phyloP scores from a whole-genome alignment of 805 yeast genomes.

The Yarrowia alimentaria region DNA sequence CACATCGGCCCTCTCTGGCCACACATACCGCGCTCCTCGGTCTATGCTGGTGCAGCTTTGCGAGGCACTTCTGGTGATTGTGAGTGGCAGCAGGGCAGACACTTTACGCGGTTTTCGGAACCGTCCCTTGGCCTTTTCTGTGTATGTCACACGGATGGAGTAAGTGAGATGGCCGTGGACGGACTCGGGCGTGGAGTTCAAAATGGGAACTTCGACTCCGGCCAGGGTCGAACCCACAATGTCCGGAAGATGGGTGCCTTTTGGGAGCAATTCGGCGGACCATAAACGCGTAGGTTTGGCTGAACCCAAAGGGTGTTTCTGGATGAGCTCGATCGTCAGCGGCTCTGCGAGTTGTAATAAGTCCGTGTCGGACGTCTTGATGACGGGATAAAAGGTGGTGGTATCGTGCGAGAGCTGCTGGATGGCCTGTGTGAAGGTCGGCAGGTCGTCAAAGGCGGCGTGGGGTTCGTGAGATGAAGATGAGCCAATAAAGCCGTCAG shows the following conservation, averaged over 20 bases:
- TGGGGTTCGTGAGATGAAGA: background rate
- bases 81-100: constrained; percentile 5
- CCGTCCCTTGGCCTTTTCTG: background rate
- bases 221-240: background rate
- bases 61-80: constrained; percentile 3
- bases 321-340: constrained; percentile 3
- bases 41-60: constrained; percentile 3
- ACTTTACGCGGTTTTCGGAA: background rate
- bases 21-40: constrained; percentile 3
- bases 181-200: constrained; percentile 6
- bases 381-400: constrained; percentile 9
- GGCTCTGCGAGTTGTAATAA: constrained; percentile 6
- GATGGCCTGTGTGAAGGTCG: constrained; percentile 14
- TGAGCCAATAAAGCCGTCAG: too few species aligned
- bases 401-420: constrained; percentile 4
- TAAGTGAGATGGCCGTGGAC: constrained; percentile 12
- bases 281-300: background rate
- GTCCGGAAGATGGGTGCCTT: constrained; percentile 10
- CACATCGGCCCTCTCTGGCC: constrained; percentile 12
- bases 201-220: constrained; percentile 1
- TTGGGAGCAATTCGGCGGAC: background rate
- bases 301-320: constrained; percentile 8
- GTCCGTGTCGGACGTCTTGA: constrained; percentile 15
- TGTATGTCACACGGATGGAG: constrained; percentile 8
- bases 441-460: constrained; percentile 5